A percentile compares a stretch with the other conserved stretches of the same genome.
Evolutionary conservation across 345 rosid genomes (phyloP).

Genomic region (Salix exigua): DNA sequence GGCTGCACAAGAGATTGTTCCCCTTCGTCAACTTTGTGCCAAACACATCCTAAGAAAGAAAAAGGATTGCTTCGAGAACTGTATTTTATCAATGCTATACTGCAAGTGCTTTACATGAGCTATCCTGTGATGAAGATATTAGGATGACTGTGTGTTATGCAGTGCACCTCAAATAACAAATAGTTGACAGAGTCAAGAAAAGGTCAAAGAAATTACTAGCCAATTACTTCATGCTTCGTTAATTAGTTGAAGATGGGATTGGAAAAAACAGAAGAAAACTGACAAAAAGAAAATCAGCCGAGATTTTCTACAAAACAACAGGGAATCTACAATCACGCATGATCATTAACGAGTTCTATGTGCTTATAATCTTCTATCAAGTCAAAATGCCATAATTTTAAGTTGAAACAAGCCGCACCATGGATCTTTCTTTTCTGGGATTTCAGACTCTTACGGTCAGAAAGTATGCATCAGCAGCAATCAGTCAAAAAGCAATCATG

Average conservation of each 20-base stretch:
- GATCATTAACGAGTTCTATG: not conserved
- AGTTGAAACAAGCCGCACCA: conserved; percentile 1
- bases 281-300: not conserved
- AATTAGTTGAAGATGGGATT: not conserved
- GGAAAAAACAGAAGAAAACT: not conserved
- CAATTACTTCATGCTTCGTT: too few species aligned
- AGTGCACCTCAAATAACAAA: too few species aligned
- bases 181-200: too few species aligned
- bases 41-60: too few species aligned
- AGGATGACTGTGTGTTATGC: too few species aligned
- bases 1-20: too few species aligned
- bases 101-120: too few species aligned
- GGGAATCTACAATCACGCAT: not conserved
- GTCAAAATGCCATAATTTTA: conserved; percentile 19
- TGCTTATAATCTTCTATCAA: not conserved
- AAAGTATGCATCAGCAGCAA: conserved; percentile 4
- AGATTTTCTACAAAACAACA: not conserved
- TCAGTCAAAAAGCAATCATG: conserved; percentile 15
- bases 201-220: too few species aligned
- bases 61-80: too few species aligned
- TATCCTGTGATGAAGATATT: too few species aligned
- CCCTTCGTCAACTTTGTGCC: too few species aligned
- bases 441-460: not conserved
- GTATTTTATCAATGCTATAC: too few species aligned
- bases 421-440: not conserved